A percentile compares a stretch with the other conserved stretches of the same genome.
Evolutionary conservation across 2,329 filamentous ascomycete genomes (phyloP).

Genomic region (Paramyrothecium sp.): DNA sequence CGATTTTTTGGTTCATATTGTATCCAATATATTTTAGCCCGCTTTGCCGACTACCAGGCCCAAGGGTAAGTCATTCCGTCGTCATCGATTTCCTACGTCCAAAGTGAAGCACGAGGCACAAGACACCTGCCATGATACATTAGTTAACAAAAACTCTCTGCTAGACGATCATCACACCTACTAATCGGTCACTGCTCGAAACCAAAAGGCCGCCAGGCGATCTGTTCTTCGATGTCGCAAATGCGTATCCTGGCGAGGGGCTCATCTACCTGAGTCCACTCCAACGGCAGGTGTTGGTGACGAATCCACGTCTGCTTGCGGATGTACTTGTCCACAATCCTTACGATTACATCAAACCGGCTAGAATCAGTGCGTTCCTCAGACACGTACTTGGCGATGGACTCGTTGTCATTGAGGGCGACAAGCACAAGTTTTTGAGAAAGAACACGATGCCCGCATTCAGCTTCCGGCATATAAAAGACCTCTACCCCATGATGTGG

Average conservation of each 20-base stretch:
- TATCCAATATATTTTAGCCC: constrained; percentile 19
- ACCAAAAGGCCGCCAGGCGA: constrained; percentile 19
- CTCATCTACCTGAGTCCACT: constrained; percentile 16
- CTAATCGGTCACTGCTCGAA: constrained; percentile 13
- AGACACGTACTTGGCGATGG: constrained; percentile 55
- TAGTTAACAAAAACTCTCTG: not conserved
- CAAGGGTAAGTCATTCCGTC: constrained; percentile 10
- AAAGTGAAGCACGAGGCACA: not conserved
- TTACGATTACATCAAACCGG: constrained; percentile 54
- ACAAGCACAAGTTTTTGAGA: constrained; percentile 68
- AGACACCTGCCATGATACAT: not conserved
- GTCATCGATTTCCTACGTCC: not conserved
- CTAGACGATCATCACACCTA: constrained; percentile 15
- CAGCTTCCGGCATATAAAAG: constrained; percentile 65
- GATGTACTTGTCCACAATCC: constrained; percentile 30
- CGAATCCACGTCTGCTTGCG: constrained; percentile 19
- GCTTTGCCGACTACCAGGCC: constrained; percentile 16
- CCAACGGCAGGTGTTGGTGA: constrained; percentile 15
- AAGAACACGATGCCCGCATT: constrained; percentile 69
- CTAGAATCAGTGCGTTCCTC: constrained; percentile 44
- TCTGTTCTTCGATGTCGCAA: constrained; percentile 19
- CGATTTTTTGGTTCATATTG: constrained; percentile 13
- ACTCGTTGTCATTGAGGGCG: constrained; percentile 64
- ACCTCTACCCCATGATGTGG: constrained; percentile 71
- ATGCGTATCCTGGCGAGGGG: constrained; percentile 19